Evolutionary conservation across 164 flowering plant genomes (phyloP).

Genomic region (Dillenia suffruticosa): DNA sequence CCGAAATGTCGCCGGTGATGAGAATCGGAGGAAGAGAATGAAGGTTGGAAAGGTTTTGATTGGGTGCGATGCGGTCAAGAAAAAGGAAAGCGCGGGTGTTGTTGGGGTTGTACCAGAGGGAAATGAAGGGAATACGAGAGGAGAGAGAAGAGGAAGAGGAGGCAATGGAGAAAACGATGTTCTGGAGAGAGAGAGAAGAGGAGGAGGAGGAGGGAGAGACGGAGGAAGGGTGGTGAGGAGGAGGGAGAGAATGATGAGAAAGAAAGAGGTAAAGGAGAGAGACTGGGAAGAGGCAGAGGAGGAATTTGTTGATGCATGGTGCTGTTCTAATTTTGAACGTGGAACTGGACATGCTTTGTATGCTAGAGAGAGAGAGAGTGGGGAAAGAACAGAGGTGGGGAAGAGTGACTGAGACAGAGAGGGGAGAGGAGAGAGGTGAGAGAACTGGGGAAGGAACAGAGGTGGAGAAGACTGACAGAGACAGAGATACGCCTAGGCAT

Average conservation of each 20-base stretch:
- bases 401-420: not conserved
- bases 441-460: not conserved
- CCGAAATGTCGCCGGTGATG: slow-evolving; percentile 48
- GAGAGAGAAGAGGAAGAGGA: slow-evolving; percentile 48
- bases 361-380: not conserved
- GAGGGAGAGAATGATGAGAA: slow-evolving; percentile 9
- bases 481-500: not conserved
- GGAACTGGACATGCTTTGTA: not conserved
- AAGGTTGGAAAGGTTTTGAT: not conserved
- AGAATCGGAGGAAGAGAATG: slow-evolving; percentile 36
- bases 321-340: slow-evolving; percentile 6
- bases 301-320: slow-evolving; percentile 21
- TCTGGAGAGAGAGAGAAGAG: slow-evolving; percentile 33
- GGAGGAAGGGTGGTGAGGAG: slow-evolving; percentile 10
- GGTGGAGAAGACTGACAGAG: not conserved
- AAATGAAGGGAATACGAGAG: slow-evolving; percentile 36
- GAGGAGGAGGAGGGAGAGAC: slow-evolving; percentile 7
- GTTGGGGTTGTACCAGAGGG: slow-evolving; percentile 56
- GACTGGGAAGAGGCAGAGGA: slow-evolving; percentile 29
- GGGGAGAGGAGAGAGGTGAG: not conserved
- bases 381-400: not conserved
- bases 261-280: slow-evolving; percentile 19
- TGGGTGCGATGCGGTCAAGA: slow-evolving; percentile 37
- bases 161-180: slow-evolving; percentile 71
- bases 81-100: slow-evolving; percentile 52